A percentile compares a stretch with the other conserved stretches of the same genome.
Evolutionary conservation across 129 eudicot genomes (phyloP).

Genomic region (Logfia minima): DNA sequence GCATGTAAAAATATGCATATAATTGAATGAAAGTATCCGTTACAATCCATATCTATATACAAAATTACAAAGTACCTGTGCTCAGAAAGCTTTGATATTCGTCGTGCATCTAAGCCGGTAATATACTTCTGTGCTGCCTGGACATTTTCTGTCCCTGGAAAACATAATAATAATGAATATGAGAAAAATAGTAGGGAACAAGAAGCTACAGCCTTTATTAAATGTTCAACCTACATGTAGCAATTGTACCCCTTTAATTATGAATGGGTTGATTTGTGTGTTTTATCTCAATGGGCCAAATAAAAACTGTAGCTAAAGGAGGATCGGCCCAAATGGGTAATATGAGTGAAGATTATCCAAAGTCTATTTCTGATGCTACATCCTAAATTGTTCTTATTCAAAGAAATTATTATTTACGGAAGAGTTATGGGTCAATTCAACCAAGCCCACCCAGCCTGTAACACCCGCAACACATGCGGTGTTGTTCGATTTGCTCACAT

Average conservation of each 20-base stretch:
- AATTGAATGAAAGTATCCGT: not conserved
- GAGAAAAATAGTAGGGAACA: not conserved
- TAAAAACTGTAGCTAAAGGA: not conserved
- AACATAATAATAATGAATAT: not conserved
- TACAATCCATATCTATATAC: not conserved
- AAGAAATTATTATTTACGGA: not conserved
- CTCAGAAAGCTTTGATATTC: constrained; percentile 88
- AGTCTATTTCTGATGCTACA: not conserved
- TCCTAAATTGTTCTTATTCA: no score
- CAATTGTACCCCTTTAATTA: not conserved
- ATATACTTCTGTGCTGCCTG: constrained; percentile 88
- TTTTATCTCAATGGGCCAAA: not conserved
- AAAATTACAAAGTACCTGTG: constrained; percentile 49
- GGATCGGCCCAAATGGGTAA: not conserved
- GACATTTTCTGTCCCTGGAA: constrained; percentile 78
- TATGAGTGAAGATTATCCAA: constrained; percentile 8
- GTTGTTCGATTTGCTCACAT: no score
- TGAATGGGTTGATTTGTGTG: not conserved
- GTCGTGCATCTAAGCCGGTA: constrained; percentile 97
- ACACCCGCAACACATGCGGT: no score
- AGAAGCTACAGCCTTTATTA: not conserved
- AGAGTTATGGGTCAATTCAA: not conserved
- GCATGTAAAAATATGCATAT: not conserved
- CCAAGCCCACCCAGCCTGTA: not conserved
- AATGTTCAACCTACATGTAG: not conserved